Base-by-base conservation (phyloP, 1,284 basidiomycete species). In the Leccinum brunneo-olivaceum region DNA sequence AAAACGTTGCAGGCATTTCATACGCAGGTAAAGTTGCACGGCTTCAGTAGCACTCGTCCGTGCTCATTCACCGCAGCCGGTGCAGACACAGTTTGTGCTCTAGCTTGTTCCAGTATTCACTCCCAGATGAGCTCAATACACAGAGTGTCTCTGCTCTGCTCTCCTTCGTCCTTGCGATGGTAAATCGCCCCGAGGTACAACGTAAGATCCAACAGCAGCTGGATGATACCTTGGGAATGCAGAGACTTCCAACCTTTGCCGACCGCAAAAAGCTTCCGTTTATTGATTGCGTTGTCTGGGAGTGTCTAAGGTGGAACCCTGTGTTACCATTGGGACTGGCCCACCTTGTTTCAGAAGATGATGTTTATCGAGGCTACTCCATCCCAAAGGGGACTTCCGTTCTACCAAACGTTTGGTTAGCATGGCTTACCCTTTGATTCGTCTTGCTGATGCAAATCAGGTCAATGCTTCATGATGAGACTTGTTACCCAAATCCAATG, bases 281-380 rank as follows among this genome's bases (percentile, higher is more conserved):
- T 44, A 57, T 71, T 20, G 62, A 66, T 38, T 64, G 59, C 33
- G 50, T 70, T 23, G 66, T 66, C 43, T 63, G 58, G 49, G 68
- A 68, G 48, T 58, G 65, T 24, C 51, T 72, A 6, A 57, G 71
- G 40, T 73, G 71, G 71, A 65, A 70, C 50, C 71, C 70, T n/a
- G 62, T 67, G n/a, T 54, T 63, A 12, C 68, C 70, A 24, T 45
- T 72, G 39, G 66, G 64, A 7, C 37, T 72, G n/a, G 64, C 59
- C 14, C 71, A 67, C 43, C 60, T 57, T 43, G 59, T 61, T 25
- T 55, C 63, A 20, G 53, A 67, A 39, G 65, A 72, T 32, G 69
- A 73, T 40, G 63, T 63, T 32, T 73, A 73, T 45, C 45, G 58
- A 21, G 72, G 71, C 11, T 71, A 68, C 50, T 59, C 57, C 33